Evolutionary conservation across 2,329 filamentous ascomycete genomes (phyloP), one percentile per base, ranked within the genome.

Genomic region (Lachnellula subtilissima): DNA sequence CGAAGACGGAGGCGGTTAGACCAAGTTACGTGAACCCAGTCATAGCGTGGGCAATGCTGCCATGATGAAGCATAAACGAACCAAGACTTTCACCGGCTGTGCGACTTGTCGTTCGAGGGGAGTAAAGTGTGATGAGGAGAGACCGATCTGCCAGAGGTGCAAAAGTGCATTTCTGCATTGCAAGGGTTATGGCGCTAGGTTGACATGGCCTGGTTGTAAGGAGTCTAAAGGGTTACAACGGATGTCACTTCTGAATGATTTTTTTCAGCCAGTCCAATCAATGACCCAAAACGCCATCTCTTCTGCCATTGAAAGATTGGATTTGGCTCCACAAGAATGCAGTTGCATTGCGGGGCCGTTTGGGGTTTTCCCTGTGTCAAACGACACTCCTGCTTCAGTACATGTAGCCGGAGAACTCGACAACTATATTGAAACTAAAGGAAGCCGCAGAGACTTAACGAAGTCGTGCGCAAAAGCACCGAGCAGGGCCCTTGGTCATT

Each of bases 101-200:
- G n/a, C 19, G 42, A 45, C 42, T 5, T 45, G 42, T 45, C 42
- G 42, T 11, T 45, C 54, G 72, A 70, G 70, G 71, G 70, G 70
- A 58, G 68, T 73, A 62, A 74, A 73, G 62, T 72, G 71, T 51
- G 72, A 74, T 54, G 72, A 73, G 62, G 63, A 60, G 35, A 66
- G 64, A 25, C 72, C 72, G 2, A 61, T 58, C 9, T 74, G 72
- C 51, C 50, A 63, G 32, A 70, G 72, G 56, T 74, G 72, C 61
- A 63, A 60, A 25, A 61, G 63, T 15, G 67, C 68, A 43, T 61
- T 61, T 19, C 56, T 71, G 37, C 48, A 52, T 22, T 73, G 71
- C 17, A 63, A 69, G 50, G 71, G 70, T 7, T 72, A 72, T 47
- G 59, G 63, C 48, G 59, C 64, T 14, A 45, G 11, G 12, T 19